phyloP scores from a whole-genome alignment of 305 asterid genomes.

The Ajuga reptans region DNA sequence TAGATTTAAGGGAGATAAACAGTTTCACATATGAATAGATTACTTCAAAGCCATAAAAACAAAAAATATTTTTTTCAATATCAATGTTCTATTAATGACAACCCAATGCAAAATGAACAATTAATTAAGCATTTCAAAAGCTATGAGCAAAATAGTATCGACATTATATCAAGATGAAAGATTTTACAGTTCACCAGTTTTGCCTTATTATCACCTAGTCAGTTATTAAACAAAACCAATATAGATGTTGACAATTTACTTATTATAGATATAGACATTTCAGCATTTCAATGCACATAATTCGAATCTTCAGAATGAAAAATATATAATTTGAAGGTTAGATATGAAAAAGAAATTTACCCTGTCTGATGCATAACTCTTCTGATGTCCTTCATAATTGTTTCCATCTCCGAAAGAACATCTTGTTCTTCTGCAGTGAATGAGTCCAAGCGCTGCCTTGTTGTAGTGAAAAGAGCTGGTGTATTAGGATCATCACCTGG shows the following conservation, averaged over 20 bases:
- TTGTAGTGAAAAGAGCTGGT: conserved; percentile 39
- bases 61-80: not conserved
- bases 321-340: conserved; percentile 3
- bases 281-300: not conserved
- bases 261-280: not conserved
- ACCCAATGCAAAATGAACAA: not conserved
- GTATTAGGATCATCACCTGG: conserved; percentile 43
- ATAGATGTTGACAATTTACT: not conserved
- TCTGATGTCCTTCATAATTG: conserved; percentile 61
- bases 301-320: not conserved
- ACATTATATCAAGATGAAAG: conserved; percentile 3
- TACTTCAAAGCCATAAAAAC: not conserved
- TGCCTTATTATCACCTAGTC: not conserved
- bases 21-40: not conserved
- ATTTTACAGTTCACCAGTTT: not conserved
- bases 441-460: conserved; percentile 60
- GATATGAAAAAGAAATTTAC: conserved; percentile 32
- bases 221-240: not conserved
- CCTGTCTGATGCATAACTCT: conserved; percentile 59
- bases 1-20: not conserved
- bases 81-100: not conserved
- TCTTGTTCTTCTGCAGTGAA: conserved; percentile 83
- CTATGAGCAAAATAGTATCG: not conserved
- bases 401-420: conserved; percentile 54
- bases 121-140: not conserved